Conservation (phyloP, 495 filamentous ascomycete species). For the Annulohypoxylon moriforme region DNA sequence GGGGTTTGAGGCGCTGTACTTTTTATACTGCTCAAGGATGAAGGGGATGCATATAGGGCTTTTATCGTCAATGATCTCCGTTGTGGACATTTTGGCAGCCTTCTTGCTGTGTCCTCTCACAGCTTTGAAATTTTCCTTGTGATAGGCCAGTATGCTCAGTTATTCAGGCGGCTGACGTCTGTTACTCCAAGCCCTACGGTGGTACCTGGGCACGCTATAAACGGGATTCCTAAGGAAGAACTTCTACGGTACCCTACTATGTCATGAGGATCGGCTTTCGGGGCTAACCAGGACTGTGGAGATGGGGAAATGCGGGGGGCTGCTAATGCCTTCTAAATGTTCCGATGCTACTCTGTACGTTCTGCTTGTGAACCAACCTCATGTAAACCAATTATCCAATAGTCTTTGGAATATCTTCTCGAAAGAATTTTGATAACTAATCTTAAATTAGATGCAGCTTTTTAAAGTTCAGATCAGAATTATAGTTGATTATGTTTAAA, state of each 20-base stretch:
- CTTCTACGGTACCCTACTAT: neutral
- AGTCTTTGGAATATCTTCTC: neutral
- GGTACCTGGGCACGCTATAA: neutral
- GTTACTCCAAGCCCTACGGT: slow-evolving; percentile 3
- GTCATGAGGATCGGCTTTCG: slow-evolving; percentile 5
- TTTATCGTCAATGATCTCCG: slow-evolving; percentile 82
- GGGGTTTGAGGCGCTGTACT: slow-evolving; percentile 58
- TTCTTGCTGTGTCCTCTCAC: neutral
- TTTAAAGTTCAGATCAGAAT: neutral
- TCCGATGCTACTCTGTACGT: slow-evolving; percentile 6
- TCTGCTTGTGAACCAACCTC: slow-evolving; percentile 2
- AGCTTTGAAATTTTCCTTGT: slow-evolving; percentile 15
- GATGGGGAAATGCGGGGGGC: slow-evolving; percentile 41
- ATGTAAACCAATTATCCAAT: neutral
- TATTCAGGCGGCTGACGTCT: slow-evolving; percentile 30
- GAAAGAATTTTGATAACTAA: neutral
- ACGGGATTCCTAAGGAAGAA: neutral
- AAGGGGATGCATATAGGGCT: slow-evolving; percentile 89
- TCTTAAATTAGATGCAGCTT: neutral
- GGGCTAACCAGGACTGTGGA: slow-evolving; percentile 18
- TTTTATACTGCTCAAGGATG: slow-evolving; percentile 72
- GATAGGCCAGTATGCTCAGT: slow-evolving; percentile 31
- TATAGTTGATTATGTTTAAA: neutral
- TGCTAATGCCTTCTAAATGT: slow-evolving; percentile 4
- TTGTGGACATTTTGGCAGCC: slow-evolving; percentile 28